Evolutionary conservation across 768 basidiomycete species (phyloP).

Genomic region (Boletus rubescentipes): DNA sequence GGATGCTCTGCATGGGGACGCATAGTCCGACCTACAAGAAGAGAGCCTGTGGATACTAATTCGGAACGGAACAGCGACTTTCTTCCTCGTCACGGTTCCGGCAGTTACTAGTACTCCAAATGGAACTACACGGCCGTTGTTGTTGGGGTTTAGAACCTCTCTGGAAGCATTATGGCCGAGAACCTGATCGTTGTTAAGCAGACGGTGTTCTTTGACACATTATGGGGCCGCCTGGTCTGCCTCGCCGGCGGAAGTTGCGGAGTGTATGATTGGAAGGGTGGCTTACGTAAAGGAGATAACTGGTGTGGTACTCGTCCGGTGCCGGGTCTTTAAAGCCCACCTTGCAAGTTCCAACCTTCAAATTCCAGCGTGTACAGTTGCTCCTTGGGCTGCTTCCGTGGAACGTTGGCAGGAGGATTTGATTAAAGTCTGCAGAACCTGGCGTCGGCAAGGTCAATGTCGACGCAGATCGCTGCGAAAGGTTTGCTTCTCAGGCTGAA

Average conservation of each 20-base stretch:
- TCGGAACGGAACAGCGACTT: no score
- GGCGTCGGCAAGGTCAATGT: background rate
- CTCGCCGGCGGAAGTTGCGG: no score
- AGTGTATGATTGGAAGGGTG: no score
- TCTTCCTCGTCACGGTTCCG: no score
- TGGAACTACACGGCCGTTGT: no score
- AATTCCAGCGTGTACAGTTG: background rate
- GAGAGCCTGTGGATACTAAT: conserved; percentile 51
- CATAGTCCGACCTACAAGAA: conserved; percentile 20
- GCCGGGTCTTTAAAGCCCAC: background rate
- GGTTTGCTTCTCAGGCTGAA: no score
- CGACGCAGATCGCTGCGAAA: background rate
- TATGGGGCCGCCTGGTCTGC: no score
- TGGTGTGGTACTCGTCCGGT: conserved; percentile 15
- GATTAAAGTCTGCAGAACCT: background rate
- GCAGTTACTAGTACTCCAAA: no score
- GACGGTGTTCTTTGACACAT: no score
- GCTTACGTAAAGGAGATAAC: conserved; percentile 13
- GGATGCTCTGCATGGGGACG: conserved; percentile 57
- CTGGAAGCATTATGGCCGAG: no score
- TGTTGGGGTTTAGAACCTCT: no score
- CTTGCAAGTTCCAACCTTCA: background rate
- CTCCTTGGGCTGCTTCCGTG: background rate
- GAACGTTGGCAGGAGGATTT: background rate
- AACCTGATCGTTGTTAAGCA: no score